These are phyloP conservation scores for Solanum peruvianum DNA, from an alignment of 257 asterid genomes.

Conservation along the genomic window DNA sequence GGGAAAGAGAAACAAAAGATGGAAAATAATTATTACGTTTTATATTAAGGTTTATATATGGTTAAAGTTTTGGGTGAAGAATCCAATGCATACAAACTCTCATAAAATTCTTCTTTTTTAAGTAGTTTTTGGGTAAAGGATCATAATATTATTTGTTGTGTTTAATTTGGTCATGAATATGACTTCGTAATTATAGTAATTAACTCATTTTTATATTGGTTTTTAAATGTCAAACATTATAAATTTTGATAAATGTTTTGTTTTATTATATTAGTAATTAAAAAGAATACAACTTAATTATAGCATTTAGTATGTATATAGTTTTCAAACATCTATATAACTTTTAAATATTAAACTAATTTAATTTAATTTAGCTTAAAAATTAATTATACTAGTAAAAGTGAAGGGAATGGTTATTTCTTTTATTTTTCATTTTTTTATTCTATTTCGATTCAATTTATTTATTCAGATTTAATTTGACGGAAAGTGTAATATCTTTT, in stretches of 20 bases:
- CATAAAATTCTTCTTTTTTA: background rate
- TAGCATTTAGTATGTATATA: background rate
- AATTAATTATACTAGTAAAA: background rate
- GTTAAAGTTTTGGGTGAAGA: background rate
- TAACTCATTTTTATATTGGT: background rate
- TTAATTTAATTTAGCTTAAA: background rate
- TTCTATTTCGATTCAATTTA: too few relatives aligned
- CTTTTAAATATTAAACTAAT: background rate
- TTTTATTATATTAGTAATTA: background rate
- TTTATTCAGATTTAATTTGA: too few relatives aligned
- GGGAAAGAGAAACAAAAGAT: background rate
- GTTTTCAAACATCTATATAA: background rate
- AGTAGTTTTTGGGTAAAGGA: background rate
- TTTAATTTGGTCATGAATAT: too few relatives aligned
- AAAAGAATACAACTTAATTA: background rate
- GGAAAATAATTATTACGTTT: background rate
- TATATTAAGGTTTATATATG: background rate
- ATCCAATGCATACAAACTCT: slow-evolving; percentile 3
- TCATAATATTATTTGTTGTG: too few relatives aligned
- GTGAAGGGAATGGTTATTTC: background rate
- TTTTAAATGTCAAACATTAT: background rate
- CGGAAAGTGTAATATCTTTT: too few relatives aligned
- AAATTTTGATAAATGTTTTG: background rate
- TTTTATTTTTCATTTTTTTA: too few relatives aligned
- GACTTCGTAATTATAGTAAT: too few relatives aligned